Percentiles rank a stretch among this genome's conserved stretches.
Conservation (phyloP, 202 grass and related monocot species). For the Schoenoplectus tabernaemontani region DNA sequence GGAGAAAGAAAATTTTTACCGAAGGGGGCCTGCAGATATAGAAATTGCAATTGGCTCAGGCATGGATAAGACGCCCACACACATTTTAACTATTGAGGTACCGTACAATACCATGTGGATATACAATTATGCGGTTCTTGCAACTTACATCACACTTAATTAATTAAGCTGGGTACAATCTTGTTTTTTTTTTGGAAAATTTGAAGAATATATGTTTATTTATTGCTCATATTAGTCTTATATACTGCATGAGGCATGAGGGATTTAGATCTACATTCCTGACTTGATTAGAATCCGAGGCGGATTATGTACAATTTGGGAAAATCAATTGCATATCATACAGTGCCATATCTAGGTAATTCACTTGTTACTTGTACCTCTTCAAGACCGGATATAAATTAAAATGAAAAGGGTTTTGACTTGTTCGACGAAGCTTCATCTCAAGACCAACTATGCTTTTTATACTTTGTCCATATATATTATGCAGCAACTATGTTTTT, state of each 20-base stretch:
- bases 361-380: not conserved
- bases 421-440: not conserved
- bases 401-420: not conserved
- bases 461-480: too few species aligned
- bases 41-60: not conserved
- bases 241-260: not conserved
- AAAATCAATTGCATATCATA: not conserved
- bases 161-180: not conserved
- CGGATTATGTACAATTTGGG: not conserved
- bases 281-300: not conserved
- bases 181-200: not conserved
- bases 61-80: not conserved
- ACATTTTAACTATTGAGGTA: not conserved
- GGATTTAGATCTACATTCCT: conserved; percentile 4
- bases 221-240: not conserved
- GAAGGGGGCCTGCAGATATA: too few species aligned
- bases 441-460: too few species aligned
- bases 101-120: not conserved
- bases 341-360: not conserved
- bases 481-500: too few species aligned
- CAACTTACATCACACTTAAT: not conserved
- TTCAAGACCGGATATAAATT: not conserved
- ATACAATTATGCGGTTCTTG: not conserved
- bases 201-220: not conserved
- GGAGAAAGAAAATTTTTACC: too few species aligned